A percentile compares a stretch with the other conserved stretches of the same genome.
Conservation (phyloP, 176 grass and related monocot species). For the Hsuehochloa calcarea region DNA sequence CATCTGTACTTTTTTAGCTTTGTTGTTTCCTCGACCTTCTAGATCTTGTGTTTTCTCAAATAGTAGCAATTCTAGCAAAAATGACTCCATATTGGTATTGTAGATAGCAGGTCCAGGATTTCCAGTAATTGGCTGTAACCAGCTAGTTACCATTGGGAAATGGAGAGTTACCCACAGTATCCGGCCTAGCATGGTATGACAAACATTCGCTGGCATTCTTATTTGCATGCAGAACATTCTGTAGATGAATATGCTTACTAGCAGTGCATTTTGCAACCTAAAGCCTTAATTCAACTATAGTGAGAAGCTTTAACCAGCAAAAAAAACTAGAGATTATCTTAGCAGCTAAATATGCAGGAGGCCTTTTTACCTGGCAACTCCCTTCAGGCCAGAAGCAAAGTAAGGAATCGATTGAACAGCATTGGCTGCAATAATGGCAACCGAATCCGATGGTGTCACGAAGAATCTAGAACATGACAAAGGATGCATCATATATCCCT, state of each 20-base stretch:
- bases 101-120: neutral
- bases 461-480: conserved; percentile 70
- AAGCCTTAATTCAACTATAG: conserved; percentile 9
- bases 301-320: neutral
- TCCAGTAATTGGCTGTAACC: neutral
- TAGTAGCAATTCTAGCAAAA: neutral
- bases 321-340: neutral
- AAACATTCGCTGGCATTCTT: conserved; percentile 3
- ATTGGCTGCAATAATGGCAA: conserved; percentile 98
- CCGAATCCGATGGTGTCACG: conserved; percentile 95
- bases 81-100: neutral
- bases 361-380: conserved; percentile 82
- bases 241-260: neutral
- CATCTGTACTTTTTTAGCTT: neutral
- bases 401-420: conserved; percentile 94
- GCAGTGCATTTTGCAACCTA: neutral
- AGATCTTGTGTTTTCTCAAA: neutral
- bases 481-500: conserved; percentile 20
- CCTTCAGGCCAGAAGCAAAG: conserved; percentile 93
- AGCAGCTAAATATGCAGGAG: conserved; percentile 15
- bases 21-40: neutral
- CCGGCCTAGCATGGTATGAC: neutral
- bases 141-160: neutral
- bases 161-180: neutral
- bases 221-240: neutral